phyloP scores from a whole-genome alignment of 345 rosid genomes.

The Sonneratia caseolaris region DNA sequence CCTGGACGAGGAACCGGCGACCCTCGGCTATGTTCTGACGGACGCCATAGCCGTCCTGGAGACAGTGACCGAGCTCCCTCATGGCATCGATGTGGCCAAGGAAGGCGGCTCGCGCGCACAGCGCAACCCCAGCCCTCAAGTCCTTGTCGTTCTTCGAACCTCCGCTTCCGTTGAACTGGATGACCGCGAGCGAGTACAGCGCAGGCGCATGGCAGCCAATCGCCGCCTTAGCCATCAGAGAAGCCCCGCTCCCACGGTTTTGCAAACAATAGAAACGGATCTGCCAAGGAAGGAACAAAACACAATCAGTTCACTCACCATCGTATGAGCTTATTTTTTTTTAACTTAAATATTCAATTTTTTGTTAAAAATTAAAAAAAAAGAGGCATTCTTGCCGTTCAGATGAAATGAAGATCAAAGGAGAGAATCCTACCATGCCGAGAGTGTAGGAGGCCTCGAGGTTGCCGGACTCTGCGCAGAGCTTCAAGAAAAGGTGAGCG shows the following conservation, averaged over 20 bases:
- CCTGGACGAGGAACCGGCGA: conserved; percentile 28
- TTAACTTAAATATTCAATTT: no score
- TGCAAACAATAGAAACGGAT: conserved; percentile 26
- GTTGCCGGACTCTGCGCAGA: conserved; percentile 23
- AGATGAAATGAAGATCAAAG: background rate
- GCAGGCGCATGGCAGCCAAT: conserved; percentile 23
- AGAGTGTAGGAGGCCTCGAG: conserved; percentile 24
- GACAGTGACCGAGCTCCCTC: conserved; percentile 31
- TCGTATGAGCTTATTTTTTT: background rate
- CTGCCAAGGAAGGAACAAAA: conserved; percentile 1
- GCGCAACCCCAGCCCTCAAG: conserved; percentile 28
- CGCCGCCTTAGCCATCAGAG: conserved; percentile 30
- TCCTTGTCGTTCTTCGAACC: conserved; percentile 26
- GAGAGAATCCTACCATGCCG: conserved; percentile 18
- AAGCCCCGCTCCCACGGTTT: conserved; percentile 24
- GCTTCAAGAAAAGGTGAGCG: conserved; percentile 21
- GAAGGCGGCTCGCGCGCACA: conserved; percentile 28
- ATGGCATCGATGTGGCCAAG: conserved; percentile 28
- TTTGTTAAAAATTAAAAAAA: background rate
- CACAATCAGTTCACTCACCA: background rate
- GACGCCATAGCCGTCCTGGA: conserved; percentile 31
- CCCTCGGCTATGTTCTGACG: conserved; percentile 24
- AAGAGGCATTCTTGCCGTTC: background rate
- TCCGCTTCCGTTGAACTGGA: conserved; percentile 34
- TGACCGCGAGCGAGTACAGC: conserved; percentile 26